Evolutionary conservation across 176 grass and related monocot genomes (phyloP), one percentile per base, ranked within the genome.

Genomic region (Triticum timopheevii): DNA sequence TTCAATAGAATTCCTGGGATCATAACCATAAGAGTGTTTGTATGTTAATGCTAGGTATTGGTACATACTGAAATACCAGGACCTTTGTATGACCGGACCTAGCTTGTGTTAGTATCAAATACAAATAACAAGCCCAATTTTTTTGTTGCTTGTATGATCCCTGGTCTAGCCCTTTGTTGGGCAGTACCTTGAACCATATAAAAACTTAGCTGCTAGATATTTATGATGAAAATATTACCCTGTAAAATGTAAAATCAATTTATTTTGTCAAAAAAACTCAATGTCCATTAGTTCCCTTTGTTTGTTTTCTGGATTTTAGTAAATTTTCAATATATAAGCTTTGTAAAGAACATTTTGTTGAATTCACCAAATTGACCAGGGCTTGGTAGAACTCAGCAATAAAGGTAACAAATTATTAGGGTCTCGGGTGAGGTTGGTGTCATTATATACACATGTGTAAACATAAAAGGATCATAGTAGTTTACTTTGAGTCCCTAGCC

Each of bases 1-100:
- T 27, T 92, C 65, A 9, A 92, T 17, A 59, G 92, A 84, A 30
- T 78, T 83, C 80, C 81, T 92, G 30, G 22, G 9, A 64, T 42
- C 4, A n/a, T 39, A 56, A 79, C 70, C 54, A 12, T 23, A 69
- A 58, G 36, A 16, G 33, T 44, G 36, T 47, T 4, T 44, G 30
- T 77, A 75, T 75, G 13, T 61, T 61, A 61, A 61, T n/a, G 8
- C 20, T 61, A 20, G 56, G 56, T 61, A 61, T n/a, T 8, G 56
- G 20, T 52, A 52, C 49, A 52, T 52, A 61, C 17, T 61, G 7
- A 61, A 61, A 61, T 61, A 61, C 20, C n/a, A 8, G 1, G 56
- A 10, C 15, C 15, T 52, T 52, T 52, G 49, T 52, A 52, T 52
- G 15, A 17, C 49, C 49, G 49, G 15, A 52, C 15, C 49, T 17